Evolutionary conservation across 2,329 filamentous ascomycete genomes (phyloP).

Genomic region (Microcyclosporella mali): DNA sequence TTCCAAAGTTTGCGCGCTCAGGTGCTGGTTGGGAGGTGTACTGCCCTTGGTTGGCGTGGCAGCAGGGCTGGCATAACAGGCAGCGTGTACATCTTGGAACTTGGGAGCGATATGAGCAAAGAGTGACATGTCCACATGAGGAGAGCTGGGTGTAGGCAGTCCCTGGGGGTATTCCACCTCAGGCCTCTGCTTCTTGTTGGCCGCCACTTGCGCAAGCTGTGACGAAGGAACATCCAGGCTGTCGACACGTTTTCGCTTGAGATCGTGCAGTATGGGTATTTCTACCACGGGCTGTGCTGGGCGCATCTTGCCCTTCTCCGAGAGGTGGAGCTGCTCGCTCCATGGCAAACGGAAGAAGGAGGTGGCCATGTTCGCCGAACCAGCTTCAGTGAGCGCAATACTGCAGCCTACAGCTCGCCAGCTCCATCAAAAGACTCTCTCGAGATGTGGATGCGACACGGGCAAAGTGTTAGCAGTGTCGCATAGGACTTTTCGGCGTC

Average conservation of each 20-base stretch:
- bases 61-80: not conserved
- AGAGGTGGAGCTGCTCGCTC: constrained; percentile 28
- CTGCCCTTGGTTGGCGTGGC: not conserved
- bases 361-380: constrained; percentile 37
- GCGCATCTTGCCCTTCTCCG: constrained; percentile 33
- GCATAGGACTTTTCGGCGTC: constrained; percentile 8
- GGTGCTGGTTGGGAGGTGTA: constrained; percentile 2
- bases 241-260: constrained; percentile 55
- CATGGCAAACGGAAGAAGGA: constrained; percentile 48
- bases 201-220: constrained; percentile 9
- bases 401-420: constrained; percentile 15
- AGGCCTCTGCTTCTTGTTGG: constrained; percentile 18
- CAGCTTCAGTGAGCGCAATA: constrained; percentile 14
- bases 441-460: constrained; percentile 20
- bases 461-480: constrained; percentile 11
- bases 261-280: constrained; percentile 43
- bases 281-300: constrained; percentile 39
- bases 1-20: constrained; percentile 3
- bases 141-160: constrained; percentile 9
- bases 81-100: not conserved
- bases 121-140: constrained; percentile 7
- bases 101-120: constrained; percentile 1
- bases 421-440: constrained; percentile 22
- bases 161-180: constrained; percentile 29
- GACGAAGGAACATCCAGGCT: constrained; percentile 37